A percentile compares a stretch with the other conserved stretches of the same genome.
Evolutionary conservation across 2,329 filamentous ascomycete genomes (phyloP).

Genomic region (Fusarium siculi): DNA sequence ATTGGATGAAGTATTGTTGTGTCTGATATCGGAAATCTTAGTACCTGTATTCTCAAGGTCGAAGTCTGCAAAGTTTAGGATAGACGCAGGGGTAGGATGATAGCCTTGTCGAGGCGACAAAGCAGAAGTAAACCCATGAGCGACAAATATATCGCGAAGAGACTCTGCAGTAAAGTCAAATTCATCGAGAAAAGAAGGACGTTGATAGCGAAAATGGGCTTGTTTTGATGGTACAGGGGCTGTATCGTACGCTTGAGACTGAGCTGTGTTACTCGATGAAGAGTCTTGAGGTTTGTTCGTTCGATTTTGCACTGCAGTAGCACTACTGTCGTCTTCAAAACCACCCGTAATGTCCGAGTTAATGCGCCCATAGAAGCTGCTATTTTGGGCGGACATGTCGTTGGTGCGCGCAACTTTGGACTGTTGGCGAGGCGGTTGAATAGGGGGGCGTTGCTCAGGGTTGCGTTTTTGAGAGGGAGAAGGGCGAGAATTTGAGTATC

Average conservation of each 20-base stretch:
- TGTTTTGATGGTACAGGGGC: slow-evolving; percentile 7
- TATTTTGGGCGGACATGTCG: slow-evolving; percentile 42
- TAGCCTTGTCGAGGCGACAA: slow-evolving; percentile 23
- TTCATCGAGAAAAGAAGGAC: slow-evolving; percentile 37
- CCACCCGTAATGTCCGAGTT: slow-evolving; percentile 47
- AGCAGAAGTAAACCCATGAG: slow-evolving; percentile 1
- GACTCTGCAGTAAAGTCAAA: slow-evolving; percentile 24
- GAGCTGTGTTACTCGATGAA: neutral
- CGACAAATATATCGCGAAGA: neutral
- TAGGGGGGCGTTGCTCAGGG: neutral
- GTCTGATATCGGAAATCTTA: neutral
- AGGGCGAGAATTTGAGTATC: neutral
- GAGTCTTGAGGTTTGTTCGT: neutral
- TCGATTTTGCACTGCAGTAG: neutral
- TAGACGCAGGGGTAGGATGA: slow-evolving; percentile 35
- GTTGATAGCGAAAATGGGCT: slow-evolving; percentile 31
- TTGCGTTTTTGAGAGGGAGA: neutral
- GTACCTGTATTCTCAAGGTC: slow-evolving; percentile 2
- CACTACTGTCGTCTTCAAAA: slow-evolving; percentile 46
- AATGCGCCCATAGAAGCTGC: slow-evolving; percentile 45
- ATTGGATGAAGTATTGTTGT: neutral
- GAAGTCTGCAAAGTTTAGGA: slow-evolving; percentile 28
- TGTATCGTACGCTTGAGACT: slow-evolving; percentile 23
- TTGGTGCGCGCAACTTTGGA: slow-evolving; percentile 40
- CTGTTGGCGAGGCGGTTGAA: neutral